These are phyloP conservation scores for Daldinia childiae DNA, from an alignment of 495 filamentous ascomycete species.

Conservation along the genomic window DNA sequence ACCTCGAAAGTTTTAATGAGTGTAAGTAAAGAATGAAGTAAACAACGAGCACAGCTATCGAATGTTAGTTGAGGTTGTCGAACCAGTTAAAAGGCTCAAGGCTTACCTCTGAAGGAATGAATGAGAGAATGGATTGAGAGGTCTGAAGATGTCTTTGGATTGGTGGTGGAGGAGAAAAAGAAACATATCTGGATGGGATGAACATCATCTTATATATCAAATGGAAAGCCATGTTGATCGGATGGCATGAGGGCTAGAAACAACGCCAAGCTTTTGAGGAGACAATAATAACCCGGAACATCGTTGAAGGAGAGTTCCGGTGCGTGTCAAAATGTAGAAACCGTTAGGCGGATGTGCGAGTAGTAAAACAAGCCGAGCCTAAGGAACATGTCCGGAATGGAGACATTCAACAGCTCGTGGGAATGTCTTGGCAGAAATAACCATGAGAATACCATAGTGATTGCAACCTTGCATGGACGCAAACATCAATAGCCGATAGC, in stretches of 20 bases:
- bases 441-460: not conserved
- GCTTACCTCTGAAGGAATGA: constrained; percentile 61
- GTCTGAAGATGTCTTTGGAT: constrained; percentile 48
- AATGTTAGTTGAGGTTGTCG: constrained; percentile 37
- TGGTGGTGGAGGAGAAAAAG: constrained; percentile 51
- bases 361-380: constrained; percentile 54
- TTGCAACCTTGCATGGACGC: constrained; percentile 15
- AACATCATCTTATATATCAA: constrained; percentile 54
- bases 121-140: constrained; percentile 51
- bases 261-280: constrained; percentile 53
- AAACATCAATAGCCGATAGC: constrained; percentile 15
- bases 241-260: constrained; percentile 51
- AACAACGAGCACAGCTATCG: constrained; percentile 62
- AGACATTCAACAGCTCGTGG: constrained; percentile 36
- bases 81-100: constrained; percentile 7
- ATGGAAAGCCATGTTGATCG: constrained; percentile 38
- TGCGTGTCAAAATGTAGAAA: constrained; percentile 57
- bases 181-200: constrained; percentile 33
- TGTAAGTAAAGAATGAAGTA: constrained; percentile 56
- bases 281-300: constrained; percentile 52
- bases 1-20: constrained; percentile 57
- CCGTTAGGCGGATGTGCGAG: constrained; percentile 45
- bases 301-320: constrained; percentile 53
- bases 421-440: constrained; percentile 31
- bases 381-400: constrained; percentile 35